Percentiles rank a stretch among this genome's conserved stretches.
Conservation (phyloP, 345 rosid species). For the Syzygium jambos region DNA sequence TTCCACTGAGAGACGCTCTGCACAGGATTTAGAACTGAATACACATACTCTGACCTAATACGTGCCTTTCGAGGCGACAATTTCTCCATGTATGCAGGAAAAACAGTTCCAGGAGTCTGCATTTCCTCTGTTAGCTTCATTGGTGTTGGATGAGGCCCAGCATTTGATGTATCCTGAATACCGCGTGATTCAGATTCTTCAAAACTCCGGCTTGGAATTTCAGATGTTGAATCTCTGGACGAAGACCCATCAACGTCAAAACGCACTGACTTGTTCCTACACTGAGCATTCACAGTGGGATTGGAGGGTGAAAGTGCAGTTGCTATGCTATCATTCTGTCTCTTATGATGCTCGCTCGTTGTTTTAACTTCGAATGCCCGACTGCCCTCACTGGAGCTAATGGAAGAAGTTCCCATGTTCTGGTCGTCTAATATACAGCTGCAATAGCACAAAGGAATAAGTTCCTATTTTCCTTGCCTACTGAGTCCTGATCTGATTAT, state of each 20-base stretch:
- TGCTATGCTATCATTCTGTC: constrained; percentile 1
- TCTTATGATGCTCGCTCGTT: constrained; percentile 8
- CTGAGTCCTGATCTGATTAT: background rate
- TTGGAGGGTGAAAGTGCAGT: constrained; percentile 11
- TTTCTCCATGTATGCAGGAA: constrained; percentile 42
- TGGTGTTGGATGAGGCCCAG: constrained; percentile 63
- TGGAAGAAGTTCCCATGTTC: constrained; percentile 16
- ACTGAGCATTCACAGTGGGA: constrained; percentile 19
- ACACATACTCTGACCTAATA: constrained; percentile 73
- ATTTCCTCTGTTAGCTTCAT: constrained; percentile 73
- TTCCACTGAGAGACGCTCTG: constrained; percentile 39
- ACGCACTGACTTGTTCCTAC: constrained; percentile 44
- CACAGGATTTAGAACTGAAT: constrained; percentile 40
- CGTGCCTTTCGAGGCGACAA: constrained; percentile 37
- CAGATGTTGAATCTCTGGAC: constrained; percentile 28
- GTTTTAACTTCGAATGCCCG: constrained; percentile 20
- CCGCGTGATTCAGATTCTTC: constrained; percentile 21
- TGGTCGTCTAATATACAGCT: constrained; percentile 44
- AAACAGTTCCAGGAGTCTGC: constrained; percentile 98
- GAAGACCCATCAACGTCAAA: constrained; percentile 39
- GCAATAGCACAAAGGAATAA: background rate
- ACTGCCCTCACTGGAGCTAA: constrained; percentile 26
- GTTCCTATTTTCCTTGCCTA: background rate
- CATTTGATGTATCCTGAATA: constrained; percentile 16
- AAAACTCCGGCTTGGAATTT: constrained; percentile 18